Conservation (phyloP, 1,284 basidiomycete genomes). For the Ustilago sp. region DNA sequence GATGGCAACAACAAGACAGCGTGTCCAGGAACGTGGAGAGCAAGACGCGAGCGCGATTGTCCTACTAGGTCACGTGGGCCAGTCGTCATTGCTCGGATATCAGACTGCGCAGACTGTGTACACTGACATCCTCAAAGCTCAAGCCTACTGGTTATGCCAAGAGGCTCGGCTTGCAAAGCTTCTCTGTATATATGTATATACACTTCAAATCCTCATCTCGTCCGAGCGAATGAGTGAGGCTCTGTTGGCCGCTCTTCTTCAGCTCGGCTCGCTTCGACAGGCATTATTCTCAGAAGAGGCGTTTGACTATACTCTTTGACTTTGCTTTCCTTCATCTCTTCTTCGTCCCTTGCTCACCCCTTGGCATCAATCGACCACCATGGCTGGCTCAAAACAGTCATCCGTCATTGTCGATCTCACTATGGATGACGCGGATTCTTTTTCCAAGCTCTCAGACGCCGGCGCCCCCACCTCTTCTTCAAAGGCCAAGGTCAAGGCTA, state of each 20-base stretch:
- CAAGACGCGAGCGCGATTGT: not conserved
- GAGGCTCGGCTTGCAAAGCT: too few relatives aligned
- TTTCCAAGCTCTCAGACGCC: conserved; percentile 44
- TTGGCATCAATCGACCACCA: not conserved
- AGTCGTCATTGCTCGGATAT: not conserved
- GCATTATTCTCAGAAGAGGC: too few relatives aligned
- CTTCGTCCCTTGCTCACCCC: not conserved
- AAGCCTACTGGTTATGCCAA: too few relatives aligned
- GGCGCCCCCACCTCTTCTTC: conserved; percentile 10
- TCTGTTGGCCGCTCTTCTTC: too few relatives aligned
- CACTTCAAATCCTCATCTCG: too few relatives aligned
- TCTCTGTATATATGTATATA: too few relatives aligned
- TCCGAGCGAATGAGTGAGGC: too few relatives aligned
- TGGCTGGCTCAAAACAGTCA: conserved; percentile 12
- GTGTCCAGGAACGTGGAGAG: conserved; percentile 1
- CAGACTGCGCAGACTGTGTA: not conserved
- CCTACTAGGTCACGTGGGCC: not conserved
- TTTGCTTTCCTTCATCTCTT: too few relatives aligned
- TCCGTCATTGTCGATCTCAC: conserved; percentile 35
- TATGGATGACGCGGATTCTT: conserved; percentile 26
- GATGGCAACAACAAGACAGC: not conserved
- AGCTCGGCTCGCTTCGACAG: too few relatives aligned
- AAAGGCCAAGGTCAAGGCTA: conserved; percentile 14
- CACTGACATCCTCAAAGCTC: too few relatives aligned
- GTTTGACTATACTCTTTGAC: too few relatives aligned